A percentile compares a stretch with the other conserved stretches of the same genome.
phyloP scores from a whole-genome alignment of 1,284 basidiomycete genomes.

The Irpex sp. region DNA sequence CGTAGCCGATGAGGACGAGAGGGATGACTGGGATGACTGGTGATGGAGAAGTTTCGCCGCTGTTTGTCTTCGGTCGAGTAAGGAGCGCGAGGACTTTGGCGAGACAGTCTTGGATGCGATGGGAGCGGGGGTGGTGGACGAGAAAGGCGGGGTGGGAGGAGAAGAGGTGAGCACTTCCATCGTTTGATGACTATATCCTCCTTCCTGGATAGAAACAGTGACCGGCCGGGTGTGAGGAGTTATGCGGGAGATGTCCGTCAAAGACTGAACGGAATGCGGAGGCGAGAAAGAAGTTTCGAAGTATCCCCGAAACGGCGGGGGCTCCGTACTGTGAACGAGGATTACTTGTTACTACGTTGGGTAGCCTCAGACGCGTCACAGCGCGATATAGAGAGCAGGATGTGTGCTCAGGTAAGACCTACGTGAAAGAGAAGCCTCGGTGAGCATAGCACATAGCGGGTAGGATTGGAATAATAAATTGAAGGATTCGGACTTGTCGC shows the following conservation, averaged over 20 bases:
- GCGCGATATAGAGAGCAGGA: neutral
- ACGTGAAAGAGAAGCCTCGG: neutral
- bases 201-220: too few species aligned
- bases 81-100: constrained; percentile 8
- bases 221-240: neutral
- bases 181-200: neutral
- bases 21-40: constrained; percentile 6
- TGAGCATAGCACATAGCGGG: neutral
- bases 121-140: neutral
- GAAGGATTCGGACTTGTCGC: neutral
- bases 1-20: neutral
- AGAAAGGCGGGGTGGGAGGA: neutral
- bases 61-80: constrained; percentile 20
- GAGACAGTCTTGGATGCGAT: neutral
- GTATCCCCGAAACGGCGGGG: neutral
- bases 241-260: neutral
- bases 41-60: constrained; percentile 4
- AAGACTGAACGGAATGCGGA: neutral
- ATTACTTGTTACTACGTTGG: too few species aligned
- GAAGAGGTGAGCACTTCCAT: neutral
- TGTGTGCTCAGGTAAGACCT: neutral
- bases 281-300: neutral
- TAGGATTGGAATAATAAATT: neutral
- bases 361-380: too few species aligned
- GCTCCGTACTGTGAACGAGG: neutral